Base-by-base conservation (phyloP, 1,284 basidiomycete species). In the Xerocomus minutiporus region DNA sequence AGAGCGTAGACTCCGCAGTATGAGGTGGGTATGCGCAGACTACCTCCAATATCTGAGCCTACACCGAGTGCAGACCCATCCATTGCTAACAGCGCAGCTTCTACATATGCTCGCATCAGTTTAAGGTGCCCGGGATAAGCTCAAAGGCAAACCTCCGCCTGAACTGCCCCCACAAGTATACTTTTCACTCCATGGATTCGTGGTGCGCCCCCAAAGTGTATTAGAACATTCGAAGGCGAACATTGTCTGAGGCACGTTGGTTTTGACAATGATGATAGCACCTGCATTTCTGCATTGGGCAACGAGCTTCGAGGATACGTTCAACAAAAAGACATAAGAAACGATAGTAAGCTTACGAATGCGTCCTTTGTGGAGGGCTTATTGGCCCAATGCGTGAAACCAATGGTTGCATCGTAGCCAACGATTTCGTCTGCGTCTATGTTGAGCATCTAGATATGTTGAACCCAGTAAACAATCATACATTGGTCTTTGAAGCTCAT, bases 161-260 rank as follows among this genome's bases (percentile, higher is more conserved):
- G 84, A 84, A 40, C 82, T 86, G 4, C 91, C 92, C 23, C 92
- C 91, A 48, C 76, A 80, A 0, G 85, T 86, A 61, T 86, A 84
- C 1, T 73, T 66, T 9, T 75, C 67, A 53, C 78, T 80, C 71
- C 83, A 83, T 0, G 92, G 91, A 63, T 93, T 92, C 31, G 73
- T 72, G 0, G 89, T 83, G 12, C 77, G 72, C 0, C 91, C 91
- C 75, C 86, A 95, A 6, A 94, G 70, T 2, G 91, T 88, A 64
- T 95, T 95, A n/a, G 69, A 71, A 64, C 91, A 92, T 69, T 96
- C 93, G 61, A 93, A 93, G 3, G 87, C 81, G 54, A 94, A 81
- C 77, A 95, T 82, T 0, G 90, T 91, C 70, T 93, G 87, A 3
- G 83, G 80, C 17, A 88, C 76, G 64, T 94, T 94, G n/a, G 85